A percentile compares a stretch with the other conserved stretches of the same genome.
Evolutionary conservation across 495 filamentous ascomycete species (phyloP).

Genomic region (Neurospora sp.): DNA sequence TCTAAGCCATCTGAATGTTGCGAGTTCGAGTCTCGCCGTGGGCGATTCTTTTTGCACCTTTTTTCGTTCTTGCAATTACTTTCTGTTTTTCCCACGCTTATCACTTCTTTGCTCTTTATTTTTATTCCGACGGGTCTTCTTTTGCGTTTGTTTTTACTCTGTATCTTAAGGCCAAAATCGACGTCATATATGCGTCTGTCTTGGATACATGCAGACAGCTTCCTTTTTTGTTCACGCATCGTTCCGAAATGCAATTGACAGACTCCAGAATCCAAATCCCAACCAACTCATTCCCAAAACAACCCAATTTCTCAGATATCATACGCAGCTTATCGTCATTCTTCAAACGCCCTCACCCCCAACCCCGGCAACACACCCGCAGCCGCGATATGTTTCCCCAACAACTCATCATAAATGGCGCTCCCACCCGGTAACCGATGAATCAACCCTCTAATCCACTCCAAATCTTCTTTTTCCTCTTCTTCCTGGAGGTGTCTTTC

Average conservation of each 20-base stretch:
- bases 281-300: not conserved
- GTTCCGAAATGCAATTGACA: not conserved
- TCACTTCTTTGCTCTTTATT: not conserved
- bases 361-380: not conserved
- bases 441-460: not conserved
- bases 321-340: not conserved
- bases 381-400: not conserved
- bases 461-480: not conserved
- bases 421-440: not conserved
- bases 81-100: not conserved
- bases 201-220: not conserved
- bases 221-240: not conserved
- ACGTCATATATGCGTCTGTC: not conserved
- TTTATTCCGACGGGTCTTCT: not conserved
- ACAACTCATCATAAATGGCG: not conserved
- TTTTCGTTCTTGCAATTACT: not conserved
- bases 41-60: not conserved
- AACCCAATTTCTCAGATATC: not conserved
- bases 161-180: not conserved
- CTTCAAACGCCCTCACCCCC: not conserved
- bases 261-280: not conserved
- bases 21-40: slow-evolving; percentile 4
- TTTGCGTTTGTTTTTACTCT: not conserved
- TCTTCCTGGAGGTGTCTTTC: not conserved
- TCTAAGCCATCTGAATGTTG: slow-evolving; percentile 2